Conservation (phyloP, 2,329 filamentous ascomycete species). For the Trichoderma arundinaceum region DNA sequence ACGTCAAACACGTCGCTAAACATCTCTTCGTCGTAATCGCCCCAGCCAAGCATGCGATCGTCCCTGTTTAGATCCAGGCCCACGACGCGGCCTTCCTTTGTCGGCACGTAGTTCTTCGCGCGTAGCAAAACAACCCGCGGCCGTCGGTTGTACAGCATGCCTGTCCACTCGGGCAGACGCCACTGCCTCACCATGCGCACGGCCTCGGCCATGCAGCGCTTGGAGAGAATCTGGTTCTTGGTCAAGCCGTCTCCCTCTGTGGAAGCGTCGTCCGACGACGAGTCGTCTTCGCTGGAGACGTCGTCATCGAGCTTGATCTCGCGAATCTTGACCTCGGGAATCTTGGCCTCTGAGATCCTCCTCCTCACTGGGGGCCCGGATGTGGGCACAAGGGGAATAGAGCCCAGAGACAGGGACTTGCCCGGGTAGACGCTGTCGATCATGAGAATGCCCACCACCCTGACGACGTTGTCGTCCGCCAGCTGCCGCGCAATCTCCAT, state of each 20-base stretch:
- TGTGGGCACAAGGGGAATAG: not conserved
- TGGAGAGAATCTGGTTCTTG: conserved; percentile 45
- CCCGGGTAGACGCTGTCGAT: conserved; percentile 56
- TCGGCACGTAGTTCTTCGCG: conserved; percentile 50
- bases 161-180: conserved; percentile 49
- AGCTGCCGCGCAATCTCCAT: conserved; percentile 57
- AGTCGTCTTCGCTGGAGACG: conserved; percentile 18
- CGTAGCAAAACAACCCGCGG: conserved; percentile 55
- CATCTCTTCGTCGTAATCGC: conserved; percentile 51
- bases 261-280: conserved; percentile 1
- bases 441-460: conserved; percentile 57
- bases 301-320: conserved; percentile 32
- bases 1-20: conserved; percentile 55
- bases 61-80: conserved; percentile 53
- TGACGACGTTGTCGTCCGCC: conserved; percentile 44
- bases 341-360: not conserved
- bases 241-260: conserved; percentile 39
- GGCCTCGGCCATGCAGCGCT: conserved; percentile 52
- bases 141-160: conserved; percentile 36
- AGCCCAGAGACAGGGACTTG: conserved; percentile 27
- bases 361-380: not conserved
- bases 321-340: not conserved
- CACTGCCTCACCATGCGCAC: conserved; percentile 49
- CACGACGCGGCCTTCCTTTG: conserved; percentile 37
- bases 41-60: conserved; percentile 56